Conservation (phyloP, 345 rosid genomes). For the Eucalyptus pumila region DNA sequence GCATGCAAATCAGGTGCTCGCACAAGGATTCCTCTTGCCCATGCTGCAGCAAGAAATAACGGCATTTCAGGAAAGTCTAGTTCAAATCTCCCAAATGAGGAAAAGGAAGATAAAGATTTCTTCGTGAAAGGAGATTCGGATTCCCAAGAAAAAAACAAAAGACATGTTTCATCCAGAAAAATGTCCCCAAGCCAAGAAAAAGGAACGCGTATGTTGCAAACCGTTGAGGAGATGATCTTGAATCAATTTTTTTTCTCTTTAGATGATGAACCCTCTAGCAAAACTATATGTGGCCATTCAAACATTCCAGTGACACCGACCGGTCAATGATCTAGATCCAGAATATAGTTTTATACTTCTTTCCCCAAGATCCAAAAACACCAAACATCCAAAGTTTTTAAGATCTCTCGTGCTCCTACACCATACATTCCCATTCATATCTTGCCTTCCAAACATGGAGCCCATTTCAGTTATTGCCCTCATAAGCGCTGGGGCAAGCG, state of each 20-base stretch:
- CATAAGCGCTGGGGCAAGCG: neutral
- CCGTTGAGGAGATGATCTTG: neutral
- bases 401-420: neutral
- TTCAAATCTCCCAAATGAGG: neutral
- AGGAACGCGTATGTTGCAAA: neutral
- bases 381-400: neutral
- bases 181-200: neutral
- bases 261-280: neutral
- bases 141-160: neutral
- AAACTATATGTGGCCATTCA: neutral
- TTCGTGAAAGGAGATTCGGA: neutral
- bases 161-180: neutral
- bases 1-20: neutral
- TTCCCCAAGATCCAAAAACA: neutral
- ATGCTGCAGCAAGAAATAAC: neutral
- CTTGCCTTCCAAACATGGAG: neutral
- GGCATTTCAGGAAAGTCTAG: neutral
- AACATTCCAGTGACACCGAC: neutral
- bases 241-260: neutral
- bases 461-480: neutral
- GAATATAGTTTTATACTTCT: neutral
- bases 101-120: neutral
- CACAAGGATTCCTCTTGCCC: neutral
- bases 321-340: neutral
- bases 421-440: neutral